A percentile compares a stretch with the other conserved stretches of the same genome.
These are phyloP conservation scores for Acacia confusa DNA, from an alignment of 306 rosid species.

Conservation along the genomic window DNA sequence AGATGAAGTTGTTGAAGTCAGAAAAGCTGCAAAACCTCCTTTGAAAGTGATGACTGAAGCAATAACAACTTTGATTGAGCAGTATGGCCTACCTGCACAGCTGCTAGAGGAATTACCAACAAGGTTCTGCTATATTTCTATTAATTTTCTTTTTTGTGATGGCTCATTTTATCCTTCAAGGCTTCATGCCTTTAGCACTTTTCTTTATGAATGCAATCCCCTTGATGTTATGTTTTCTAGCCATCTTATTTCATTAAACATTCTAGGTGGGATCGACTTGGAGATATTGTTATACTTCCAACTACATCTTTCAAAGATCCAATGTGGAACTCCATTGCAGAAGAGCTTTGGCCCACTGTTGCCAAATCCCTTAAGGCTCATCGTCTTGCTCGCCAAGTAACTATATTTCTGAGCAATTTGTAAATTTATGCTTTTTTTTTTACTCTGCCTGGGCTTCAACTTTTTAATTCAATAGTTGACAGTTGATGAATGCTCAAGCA, in stretches of 20 bases:
- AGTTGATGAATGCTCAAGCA: not conserved
- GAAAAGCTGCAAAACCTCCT: slow-evolving; percentile 66
- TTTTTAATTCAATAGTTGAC: not conserved
- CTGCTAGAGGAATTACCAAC: slow-evolving; percentile 85
- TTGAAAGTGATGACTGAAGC: slow-evolving; percentile 71
- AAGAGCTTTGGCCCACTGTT: slow-evolving; percentile 76
- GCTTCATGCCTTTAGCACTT: slow-evolving; percentile 25
- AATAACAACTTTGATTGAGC: slow-evolving; percentile 56
- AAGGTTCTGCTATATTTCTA: slow-evolving; percentile 51
- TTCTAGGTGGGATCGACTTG: slow-evolving; percentile 84
- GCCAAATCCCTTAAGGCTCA: slow-evolving; percentile 70
- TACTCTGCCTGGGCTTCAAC: slow-evolving; percentile 18
- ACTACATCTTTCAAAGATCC: slow-evolving; percentile 67
- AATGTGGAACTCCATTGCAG: slow-evolving; percentile 63
- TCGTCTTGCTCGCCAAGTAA: slow-evolving; percentile 87
- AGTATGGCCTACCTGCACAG: slow-evolving; percentile 51
- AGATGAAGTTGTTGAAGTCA: slow-evolving; percentile 63
- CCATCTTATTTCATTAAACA: slow-evolving; percentile 16
- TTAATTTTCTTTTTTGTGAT: slow-evolving; percentile 16
- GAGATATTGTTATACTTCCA: slow-evolving; percentile 84
- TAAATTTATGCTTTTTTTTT: slow-evolving; percentile 7
- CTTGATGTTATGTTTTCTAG: slow-evolving; percentile 23
- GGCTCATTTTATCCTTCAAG: slow-evolving; percentile 17
- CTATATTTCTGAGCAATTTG: slow-evolving; percentile 27
- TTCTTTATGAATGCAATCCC: slow-evolving; percentile 19